phyloP scores from a whole-genome alignment of 768 basidiomycete species.

The Mycena rebaudengoi region DNA sequence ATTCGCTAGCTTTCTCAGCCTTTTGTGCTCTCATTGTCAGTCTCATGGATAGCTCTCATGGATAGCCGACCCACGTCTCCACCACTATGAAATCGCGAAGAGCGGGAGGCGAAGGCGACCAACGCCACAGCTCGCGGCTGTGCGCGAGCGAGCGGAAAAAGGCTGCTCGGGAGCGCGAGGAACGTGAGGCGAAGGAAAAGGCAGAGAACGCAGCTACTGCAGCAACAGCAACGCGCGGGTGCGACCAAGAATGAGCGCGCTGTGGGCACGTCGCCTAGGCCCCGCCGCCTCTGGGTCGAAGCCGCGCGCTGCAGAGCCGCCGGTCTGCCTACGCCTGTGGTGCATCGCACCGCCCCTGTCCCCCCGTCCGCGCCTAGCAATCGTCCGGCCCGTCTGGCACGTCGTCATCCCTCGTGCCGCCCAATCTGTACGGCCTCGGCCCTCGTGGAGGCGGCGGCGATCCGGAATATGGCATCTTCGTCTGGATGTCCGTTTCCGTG shows the following conservation, averaged over 20 bases:
- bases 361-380: conserved; percentile 38
- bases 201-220: conserved; percentile 40
- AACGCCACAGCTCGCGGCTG: conserved; percentile 65
- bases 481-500: conserved; percentile 90
- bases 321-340: conserved; percentile 32
- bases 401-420: conserved; percentile 63
- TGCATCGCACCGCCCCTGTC: conserved; percentile 36
- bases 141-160: conserved; percentile 47
- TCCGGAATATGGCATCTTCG: conserved; percentile 86
- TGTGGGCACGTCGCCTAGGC: conserved; percentile 44
- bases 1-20: no score
- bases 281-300: conserved; percentile 55
- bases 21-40: no score
- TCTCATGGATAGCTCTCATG: no score
- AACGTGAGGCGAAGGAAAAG: conserved; percentile 48
- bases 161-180: conserved; percentile 49
- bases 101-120: conserved; percentile 69
- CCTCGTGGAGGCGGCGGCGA: conserved; percentile 79
- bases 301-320: conserved; percentile 50
- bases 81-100: no score
- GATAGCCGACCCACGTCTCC: no score
- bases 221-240: conserved; percentile 59
- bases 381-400: no score
- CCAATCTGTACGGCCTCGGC: conserved; percentile 60
- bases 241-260: conserved; percentile 47